phyloP scores from a whole-genome alignment of 2,329 filamentous ascomycete species.

The Phaeosphaeriaceae sp. region DNA sequence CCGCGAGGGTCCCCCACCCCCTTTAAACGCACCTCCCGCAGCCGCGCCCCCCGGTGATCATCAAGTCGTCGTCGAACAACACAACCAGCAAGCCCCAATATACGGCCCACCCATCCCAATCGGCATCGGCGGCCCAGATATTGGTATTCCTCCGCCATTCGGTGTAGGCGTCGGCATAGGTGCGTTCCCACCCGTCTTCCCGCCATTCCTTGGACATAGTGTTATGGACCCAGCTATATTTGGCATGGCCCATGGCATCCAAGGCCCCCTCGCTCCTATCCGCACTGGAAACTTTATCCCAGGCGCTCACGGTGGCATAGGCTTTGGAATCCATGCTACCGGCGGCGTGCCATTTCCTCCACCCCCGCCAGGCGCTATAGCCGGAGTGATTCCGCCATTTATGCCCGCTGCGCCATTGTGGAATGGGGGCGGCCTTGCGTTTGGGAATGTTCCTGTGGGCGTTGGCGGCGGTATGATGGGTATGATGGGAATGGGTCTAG shows the following conservation, averaged over 20 bases:
- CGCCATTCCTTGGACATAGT: slow-evolving; percentile 1
- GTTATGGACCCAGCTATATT: slow-evolving; percentile 31
- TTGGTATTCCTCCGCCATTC: slow-evolving; percentile 22
- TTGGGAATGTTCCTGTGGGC: slow-evolving; percentile 27
- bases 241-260: slow-evolving; percentile 18
- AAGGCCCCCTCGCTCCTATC: slow-evolving; percentile 35
- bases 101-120: slow-evolving; percentile 31
- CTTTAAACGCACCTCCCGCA: slow-evolving; percentile 22
- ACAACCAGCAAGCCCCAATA: slow-evolving; percentile 29
- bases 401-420: slow-evolving; percentile 32
- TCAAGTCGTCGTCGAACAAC: slow-evolving; percentile 29
- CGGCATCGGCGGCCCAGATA: slow-evolving; percentile 22
- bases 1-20: slow-evolving; percentile 39
- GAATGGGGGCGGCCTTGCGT: slow-evolving; percentile 28
- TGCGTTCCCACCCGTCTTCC: slow-evolving; percentile 28
- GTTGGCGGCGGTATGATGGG: slow-evolving; percentile 15
- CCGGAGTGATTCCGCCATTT: slow-evolving; percentile 29
- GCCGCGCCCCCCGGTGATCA: slow-evolving; percentile 10
- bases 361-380: slow-evolving; percentile 29
- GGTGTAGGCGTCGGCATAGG: slow-evolving; percentile 30
- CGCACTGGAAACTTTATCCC: slow-evolving; percentile 30
- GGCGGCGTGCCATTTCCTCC: slow-evolving; percentile 33
- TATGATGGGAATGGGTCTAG: slow-evolving; percentile 7
- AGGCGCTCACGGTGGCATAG: slow-evolving; percentile 33
- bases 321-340: slow-evolving; percentile 28